Percentiles rank a stretch among this genome's conserved stretches.
Evolutionary conservation across 2,329 filamentous ascomycete genomes (phyloP).

Genomic region (Aphanoascus verrucosus): DNA sequence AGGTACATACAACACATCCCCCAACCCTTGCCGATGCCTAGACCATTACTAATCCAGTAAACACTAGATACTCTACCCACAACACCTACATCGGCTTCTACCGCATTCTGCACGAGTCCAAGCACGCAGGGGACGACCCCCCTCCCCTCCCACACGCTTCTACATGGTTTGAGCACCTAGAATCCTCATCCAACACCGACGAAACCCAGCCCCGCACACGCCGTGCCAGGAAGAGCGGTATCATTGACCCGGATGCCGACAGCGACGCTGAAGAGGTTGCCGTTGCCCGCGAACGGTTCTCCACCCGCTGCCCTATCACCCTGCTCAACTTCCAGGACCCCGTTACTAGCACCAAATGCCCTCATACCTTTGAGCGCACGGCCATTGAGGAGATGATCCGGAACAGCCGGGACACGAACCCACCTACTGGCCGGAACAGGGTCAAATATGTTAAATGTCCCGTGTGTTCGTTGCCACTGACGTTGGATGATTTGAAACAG

Average conservation of each 20-base stretch:
- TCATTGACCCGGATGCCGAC: conserved; percentile 16
- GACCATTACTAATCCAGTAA: background rate
- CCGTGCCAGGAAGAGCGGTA: conserved; percentile 11
- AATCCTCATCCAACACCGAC: conserved; percentile 10
- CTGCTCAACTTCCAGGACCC: conserved; percentile 37
- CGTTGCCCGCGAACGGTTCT: conserved; percentile 37
- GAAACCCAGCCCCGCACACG: conserved; percentile 18
- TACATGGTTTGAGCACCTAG: conserved; percentile 49
- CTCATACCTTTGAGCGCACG: conserved; percentile 40
- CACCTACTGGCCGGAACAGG: conserved; percentile 16
- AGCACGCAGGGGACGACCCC: conserved; percentile 42
- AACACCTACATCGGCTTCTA: conserved; percentile 54
- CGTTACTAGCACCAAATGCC: conserved; percentile 40
- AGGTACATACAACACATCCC: conserved; percentile 25
- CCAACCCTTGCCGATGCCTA: background rate
- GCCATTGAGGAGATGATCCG: conserved; percentile 39
- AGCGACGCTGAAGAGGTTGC: conserved; percentile 36
- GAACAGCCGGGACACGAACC: conserved; percentile 21
- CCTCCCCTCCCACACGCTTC: conserved; percentile 45
- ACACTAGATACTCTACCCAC: conserved; percentile 44
- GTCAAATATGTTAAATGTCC: conserved; percentile 31
- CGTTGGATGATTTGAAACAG: conserved; percentile 28
- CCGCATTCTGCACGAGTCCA: conserved; percentile 50
- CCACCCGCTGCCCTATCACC: conserved; percentile 41
- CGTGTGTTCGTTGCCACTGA: conserved; percentile 32